Evolutionary conservation across 345 rosid species (phyloP).

Genomic region (Arabis alpina): DNA sequence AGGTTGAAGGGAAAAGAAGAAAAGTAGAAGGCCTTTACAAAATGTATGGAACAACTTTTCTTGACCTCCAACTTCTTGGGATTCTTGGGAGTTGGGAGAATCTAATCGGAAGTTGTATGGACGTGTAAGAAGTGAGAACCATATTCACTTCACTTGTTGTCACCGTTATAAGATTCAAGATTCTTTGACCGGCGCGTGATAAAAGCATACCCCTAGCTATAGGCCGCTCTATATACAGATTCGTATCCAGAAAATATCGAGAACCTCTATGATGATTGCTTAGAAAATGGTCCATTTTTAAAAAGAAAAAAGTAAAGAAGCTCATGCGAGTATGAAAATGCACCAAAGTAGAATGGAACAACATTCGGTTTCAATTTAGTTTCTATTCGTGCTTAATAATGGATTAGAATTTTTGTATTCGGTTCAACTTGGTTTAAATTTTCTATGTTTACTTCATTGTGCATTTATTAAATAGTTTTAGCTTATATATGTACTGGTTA

Average conservation of each 20-base stretch:
- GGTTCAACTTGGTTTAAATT: background rate
- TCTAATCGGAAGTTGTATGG: slow-evolving; percentile 33
- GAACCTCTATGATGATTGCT: slow-evolving; percentile 31
- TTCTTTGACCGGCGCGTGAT: slow-evolving; percentile 38
- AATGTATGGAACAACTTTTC: slow-evolving; percentile 39
- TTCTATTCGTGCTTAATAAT: background rate
- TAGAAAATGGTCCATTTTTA: slow-evolving; percentile 18
- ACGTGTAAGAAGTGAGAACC: slow-evolving; percentile 36
- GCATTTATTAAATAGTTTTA: too few relatives aligned
- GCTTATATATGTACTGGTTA: too few relatives aligned
- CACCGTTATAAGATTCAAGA: slow-evolving; percentile 33
- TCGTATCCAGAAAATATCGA: slow-evolving; percentile 19
- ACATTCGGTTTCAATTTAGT: slow-evolving; percentile 1
- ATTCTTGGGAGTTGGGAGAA: slow-evolving; percentile 25
- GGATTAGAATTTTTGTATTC: background rate
- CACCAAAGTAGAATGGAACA: slow-evolving; percentile 19
- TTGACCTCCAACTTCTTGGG: slow-evolving; percentile 43
- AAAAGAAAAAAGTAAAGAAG: background rate
- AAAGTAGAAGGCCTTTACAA: slow-evolving; percentile 32
- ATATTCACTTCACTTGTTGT: slow-evolving; percentile 28
- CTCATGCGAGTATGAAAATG: slow-evolving; percentile 15
- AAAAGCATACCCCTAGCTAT: slow-evolving; percentile 20
- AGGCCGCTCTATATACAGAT: background rate
- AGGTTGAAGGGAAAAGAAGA: slow-evolving; percentile 13
- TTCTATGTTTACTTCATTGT: too few relatives aligned